Conservation (phyloP, 169 alveolate genomes). For the Plasmodium sp. region DNA sequence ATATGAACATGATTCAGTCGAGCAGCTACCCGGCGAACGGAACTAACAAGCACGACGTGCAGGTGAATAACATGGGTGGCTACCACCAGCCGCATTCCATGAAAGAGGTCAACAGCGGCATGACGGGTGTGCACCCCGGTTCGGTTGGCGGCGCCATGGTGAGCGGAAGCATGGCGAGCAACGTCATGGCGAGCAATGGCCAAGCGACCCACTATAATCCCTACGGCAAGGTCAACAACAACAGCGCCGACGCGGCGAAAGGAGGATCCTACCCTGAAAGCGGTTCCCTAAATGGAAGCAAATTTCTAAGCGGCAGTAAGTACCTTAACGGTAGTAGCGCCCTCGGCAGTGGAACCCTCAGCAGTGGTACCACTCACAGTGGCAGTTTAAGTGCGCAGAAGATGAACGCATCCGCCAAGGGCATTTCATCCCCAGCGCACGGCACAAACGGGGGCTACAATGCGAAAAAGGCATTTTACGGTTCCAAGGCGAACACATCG, state of each 20-base stretch:
- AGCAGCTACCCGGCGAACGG: not conserved
- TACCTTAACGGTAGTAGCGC: not conserved
- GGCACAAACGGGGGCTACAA: not conserved
- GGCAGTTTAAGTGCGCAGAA: not conserved
- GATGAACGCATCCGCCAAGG: not conserved
- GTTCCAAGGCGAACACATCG: not conserved
- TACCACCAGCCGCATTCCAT: conserved; percentile 4
- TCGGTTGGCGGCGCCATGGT: not conserved
- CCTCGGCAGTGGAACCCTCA: not conserved
- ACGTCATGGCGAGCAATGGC: not conserved
- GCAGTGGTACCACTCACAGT: not conserved
- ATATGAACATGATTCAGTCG: conserved; percentile 19
- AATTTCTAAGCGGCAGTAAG: conserved; percentile 1
- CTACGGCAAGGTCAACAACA: not conserved
- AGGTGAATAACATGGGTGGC: conserved; percentile 3
- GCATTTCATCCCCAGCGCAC: not conserved
- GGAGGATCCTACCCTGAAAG: conserved; percentile 1
- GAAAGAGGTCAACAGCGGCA: conserved; percentile 2
- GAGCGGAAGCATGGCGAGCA: not conserved
- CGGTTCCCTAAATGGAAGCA: not conserved
- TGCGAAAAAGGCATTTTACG: not conserved
- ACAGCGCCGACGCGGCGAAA: not conserved
- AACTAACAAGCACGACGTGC: conserved; percentile 7
- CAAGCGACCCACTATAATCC: not conserved
- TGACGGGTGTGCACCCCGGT: not conserved